phyloP scores from a whole-genome alignment of 2,329 filamentous ascomycete genomes.

The Fusarium dlaminii region DNA sequence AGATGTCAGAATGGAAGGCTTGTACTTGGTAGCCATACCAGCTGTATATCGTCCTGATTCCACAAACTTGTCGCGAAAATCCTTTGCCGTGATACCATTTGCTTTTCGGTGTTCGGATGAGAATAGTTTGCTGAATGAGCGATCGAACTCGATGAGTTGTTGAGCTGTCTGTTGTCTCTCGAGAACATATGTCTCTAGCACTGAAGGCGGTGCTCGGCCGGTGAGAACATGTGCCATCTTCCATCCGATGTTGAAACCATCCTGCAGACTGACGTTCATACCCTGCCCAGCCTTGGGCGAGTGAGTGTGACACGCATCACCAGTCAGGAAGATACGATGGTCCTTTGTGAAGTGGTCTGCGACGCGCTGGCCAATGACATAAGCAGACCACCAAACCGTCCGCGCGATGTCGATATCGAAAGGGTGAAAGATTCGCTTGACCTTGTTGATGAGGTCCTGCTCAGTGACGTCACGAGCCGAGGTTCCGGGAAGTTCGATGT shows the following conservation, averaged over 20 bases:
- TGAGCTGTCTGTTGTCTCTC: slow-evolving; percentile 60
- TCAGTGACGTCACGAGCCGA: slow-evolving; percentile 12
- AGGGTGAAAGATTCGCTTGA: slow-evolving; percentile 62
- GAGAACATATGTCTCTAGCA: slow-evolving; percentile 58
- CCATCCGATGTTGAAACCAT: slow-evolving; percentile 65
- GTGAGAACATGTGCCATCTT: slow-evolving; percentile 60
- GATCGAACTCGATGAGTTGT: slow-evolving; percentile 57
- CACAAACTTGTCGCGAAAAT: slow-evolving; percentile 34
- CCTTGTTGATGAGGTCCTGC: slow-evolving; percentile 50
- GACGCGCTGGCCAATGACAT: slow-evolving; percentile 71
- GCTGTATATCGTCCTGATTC: slow-evolving; percentile 34
- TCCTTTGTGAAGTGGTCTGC: slow-evolving; percentile 52
- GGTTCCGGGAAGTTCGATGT: slow-evolving; percentile 26
- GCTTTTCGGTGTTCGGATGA: slow-evolving; percentile 24
- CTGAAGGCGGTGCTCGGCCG: background rate
- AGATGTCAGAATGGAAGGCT: slow-evolving; percentile 5
- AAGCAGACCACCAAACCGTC: slow-evolving; percentile 43
- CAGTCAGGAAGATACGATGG: slow-evolving; percentile 73
- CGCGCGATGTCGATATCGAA: slow-evolving; percentile 56
- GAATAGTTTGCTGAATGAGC: slow-evolving; percentile 41
- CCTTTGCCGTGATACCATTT: background rate
- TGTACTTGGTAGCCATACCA: slow-evolving; percentile 24
- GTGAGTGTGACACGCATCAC: slow-evolving; percentile 65
- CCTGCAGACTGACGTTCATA: slow-evolving; percentile 78
- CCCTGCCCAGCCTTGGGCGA: slow-evolving; percentile 73